Percentiles rank a stretch among this genome's conserved stretches.
Evolutionary conservation across 352 stramenopile genomes (phyloP).

Genomic region (Phytophthora sp.): DNA sequence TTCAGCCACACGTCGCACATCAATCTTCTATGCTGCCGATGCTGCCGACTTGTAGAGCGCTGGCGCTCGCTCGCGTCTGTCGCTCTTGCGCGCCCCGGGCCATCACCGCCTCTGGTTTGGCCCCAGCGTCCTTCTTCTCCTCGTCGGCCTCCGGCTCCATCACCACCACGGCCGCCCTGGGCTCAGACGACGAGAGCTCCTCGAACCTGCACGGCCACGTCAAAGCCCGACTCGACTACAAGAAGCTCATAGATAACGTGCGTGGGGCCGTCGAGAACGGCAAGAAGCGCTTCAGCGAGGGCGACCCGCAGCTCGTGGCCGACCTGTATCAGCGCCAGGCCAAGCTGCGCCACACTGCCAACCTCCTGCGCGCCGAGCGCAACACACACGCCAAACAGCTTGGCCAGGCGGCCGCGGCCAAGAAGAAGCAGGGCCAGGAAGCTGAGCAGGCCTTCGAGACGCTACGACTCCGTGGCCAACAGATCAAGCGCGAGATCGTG

Average conservation of each 20-base stretch:
- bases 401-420: constrained; percentile 40
- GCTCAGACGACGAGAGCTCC: constrained; percentile 26
- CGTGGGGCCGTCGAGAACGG: constrained; percentile 63
- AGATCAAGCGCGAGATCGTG: constrained; percentile 64
- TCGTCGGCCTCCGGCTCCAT: constrained; percentile 10
- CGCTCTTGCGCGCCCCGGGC: background rate
- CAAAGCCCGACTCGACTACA: constrained; percentile 80
- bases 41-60: too few relatives aligned
- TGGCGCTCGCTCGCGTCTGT: constrained; percentile 13
- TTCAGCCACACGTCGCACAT: constrained; percentile 12
- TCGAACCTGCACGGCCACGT: constrained; percentile 62
- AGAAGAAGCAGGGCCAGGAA: constrained; percentile 44
- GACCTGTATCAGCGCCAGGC: constrained; percentile 69
- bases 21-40: constrained; percentile 11
- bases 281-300: constrained; percentile 69
- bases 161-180: constrained; percentile 8
- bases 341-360: constrained; percentile 58
- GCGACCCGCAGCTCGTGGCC: constrained; percentile 65
- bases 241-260: constrained; percentile 66
- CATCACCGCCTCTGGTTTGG: background rate
- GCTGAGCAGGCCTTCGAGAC: constrained; percentile 40
- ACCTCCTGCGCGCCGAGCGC: constrained; percentile 67
- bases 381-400: constrained; percentile 74
- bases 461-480: constrained; percentile 48
- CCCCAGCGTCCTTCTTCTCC: constrained; percentile 1